Conservation (phyloP, 306 rosid species). For the Castanospermum australe region DNA sequence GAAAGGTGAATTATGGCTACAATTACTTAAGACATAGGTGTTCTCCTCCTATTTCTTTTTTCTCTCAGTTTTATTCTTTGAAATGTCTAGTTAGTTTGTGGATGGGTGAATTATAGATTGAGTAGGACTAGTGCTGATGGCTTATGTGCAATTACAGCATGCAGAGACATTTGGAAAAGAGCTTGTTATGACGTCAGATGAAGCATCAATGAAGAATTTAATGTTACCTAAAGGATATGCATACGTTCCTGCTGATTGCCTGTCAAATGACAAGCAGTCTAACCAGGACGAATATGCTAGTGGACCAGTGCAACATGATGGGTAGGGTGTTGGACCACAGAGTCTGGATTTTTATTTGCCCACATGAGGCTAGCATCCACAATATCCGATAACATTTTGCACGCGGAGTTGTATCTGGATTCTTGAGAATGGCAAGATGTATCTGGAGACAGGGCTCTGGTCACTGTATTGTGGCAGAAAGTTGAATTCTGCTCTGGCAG, state of each 20-base stretch:
- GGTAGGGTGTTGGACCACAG: conserved; percentile 40
- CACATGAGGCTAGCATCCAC: conserved; percentile 31
- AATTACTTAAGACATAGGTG: background rate
- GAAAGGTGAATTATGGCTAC: conserved; percentile 57
- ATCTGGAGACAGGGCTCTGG: conserved; percentile 34
- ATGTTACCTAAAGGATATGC: conserved; percentile 90
- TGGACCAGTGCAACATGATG: conserved; percentile 51
- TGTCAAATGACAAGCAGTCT: conserved; percentile 74
- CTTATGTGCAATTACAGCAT: conserved; percentile 50
- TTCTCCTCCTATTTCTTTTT: background rate
- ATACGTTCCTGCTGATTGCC: conserved; percentile 93
- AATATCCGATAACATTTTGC: conserved; percentile 28
- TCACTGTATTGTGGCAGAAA: conserved; percentile 29
- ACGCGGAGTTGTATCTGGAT: conserved; percentile 5
- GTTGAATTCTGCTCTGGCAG: conserved; percentile 33
- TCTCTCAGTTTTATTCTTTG: background rate
- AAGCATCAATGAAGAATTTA: conserved; percentile 91
- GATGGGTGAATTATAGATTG: conserved; percentile 13
- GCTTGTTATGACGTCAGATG: conserved; percentile 96
- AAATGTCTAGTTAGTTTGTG: background rate
- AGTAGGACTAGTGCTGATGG: conserved; percentile 22
- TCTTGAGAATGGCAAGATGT: conserved; percentile 22
- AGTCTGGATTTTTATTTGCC: conserved; percentile 30
- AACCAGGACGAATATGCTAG: conserved; percentile 60
- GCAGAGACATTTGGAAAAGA: conserved; percentile 85